phyloP scores from a whole-genome alignment of 2,329 filamentous ascomycete species.

The Stagonosporopsis cucurbitacearum region DNA sequence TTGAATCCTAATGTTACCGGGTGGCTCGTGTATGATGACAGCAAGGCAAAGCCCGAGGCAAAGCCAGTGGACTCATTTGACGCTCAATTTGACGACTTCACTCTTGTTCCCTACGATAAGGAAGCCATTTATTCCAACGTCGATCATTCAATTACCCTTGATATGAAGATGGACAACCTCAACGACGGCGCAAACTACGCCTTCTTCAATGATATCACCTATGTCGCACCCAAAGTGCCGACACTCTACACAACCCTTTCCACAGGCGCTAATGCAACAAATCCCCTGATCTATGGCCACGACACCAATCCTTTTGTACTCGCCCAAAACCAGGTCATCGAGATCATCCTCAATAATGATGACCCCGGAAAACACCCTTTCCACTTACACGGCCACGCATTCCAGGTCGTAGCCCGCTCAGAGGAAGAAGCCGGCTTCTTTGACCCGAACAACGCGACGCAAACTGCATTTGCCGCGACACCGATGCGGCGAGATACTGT shows the following conservation, averaged over 20 bases:
- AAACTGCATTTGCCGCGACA: conserved; percentile 32
- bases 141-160: conserved; percentile 67
- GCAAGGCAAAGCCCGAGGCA: conserved; percentile 56
- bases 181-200: conserved; percentile 70
- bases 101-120: conserved; percentile 72
- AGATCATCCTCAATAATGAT: conserved; percentile 78
- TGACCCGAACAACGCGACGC: conserved; percentile 44
- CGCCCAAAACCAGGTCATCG: conserved; percentile 69
- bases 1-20: conserved; percentile 70
- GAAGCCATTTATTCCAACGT: conserved; percentile 66
- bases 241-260: conserved; percentile 78
- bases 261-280: conserved; percentile 57
- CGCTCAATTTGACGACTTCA: conserved; percentile 73
- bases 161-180: conserved; percentile 68
- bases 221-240: conserved; percentile 76
- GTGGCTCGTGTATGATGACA: conserved; percentile 62
- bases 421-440: conserved; percentile 57
- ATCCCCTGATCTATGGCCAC: conserved; percentile 56
- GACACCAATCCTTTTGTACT: conserved; percentile 68
- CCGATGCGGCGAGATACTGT: conserved; percentile 61
- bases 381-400: conserved; percentile 67
- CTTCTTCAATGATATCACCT: conserved; percentile 76
- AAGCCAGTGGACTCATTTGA: conserved; percentile 66
- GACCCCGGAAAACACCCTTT: conserved; percentile 72
- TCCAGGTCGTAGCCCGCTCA: conserved; percentile 46